Conservation (phyloP, 2,329 filamentous ascomycete species). For the Epichloe sylvatica region DNA sequence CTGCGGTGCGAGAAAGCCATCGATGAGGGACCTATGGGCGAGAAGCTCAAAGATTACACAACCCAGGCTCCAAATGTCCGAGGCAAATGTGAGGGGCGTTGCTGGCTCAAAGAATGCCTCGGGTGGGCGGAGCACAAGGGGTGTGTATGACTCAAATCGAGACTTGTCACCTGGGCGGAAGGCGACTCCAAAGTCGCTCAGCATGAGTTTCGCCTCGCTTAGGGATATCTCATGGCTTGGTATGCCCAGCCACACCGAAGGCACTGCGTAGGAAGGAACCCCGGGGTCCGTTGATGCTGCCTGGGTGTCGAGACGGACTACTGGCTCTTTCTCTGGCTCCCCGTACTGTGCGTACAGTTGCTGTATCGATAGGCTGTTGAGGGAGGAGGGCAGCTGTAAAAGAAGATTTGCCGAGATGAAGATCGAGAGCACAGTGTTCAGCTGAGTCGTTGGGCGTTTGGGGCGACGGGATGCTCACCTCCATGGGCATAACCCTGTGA, state of each 20-base stretch:
- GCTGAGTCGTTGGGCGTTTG: neutral
- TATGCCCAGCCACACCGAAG: neutral
- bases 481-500: constrained; percentile 7
- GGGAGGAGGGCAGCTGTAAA: constrained; percentile 13
- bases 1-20: neutral
- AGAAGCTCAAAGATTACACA: neutral
- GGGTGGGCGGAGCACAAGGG: neutral
- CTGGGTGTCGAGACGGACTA: constrained; percentile 11
- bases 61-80: neutral
- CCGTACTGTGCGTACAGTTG: constrained; percentile 15
- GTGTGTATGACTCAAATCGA: neutral
- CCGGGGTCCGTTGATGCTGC: neutral
- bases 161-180: neutral
- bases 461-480: constrained; percentile 5
- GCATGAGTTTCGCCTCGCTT: neutral
- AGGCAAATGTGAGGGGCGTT: neutral
- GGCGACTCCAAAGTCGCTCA: no score
- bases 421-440: constrained; percentile 9
- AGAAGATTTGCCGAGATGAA: constrained; percentile 25
- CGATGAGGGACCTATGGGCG: neutral
- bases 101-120: neutral
- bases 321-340: constrained; percentile 11
- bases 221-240: neutral
- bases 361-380: constrained; percentile 12
- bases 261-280: constrained; percentile 3